These are phyloP conservation scores for Evernia prunastri DNA, from an alignment of 495 filamentous ascomycete species.

Conservation along the genomic window DNA sequence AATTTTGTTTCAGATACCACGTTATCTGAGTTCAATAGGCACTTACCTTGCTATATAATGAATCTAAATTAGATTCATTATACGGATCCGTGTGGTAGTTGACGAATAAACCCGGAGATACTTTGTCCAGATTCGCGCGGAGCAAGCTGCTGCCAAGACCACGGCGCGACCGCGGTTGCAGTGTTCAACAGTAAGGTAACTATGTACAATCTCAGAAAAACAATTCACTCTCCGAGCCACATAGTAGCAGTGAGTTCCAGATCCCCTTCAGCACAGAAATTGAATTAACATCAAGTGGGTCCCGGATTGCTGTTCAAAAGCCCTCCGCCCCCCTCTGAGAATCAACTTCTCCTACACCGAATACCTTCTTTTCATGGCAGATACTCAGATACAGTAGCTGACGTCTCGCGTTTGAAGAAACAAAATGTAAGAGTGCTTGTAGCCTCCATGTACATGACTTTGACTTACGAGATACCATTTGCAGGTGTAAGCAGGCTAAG, in stretches of 20 bases:
- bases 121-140: too few relatives aligned
- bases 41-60: too few relatives aligned
- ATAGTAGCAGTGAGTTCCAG: neutral
- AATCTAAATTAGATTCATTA: too few relatives aligned
- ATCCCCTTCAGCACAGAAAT: neutral
- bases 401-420: neutral
- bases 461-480: neutral
- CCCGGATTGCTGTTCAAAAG: neutral
- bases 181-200: too few relatives aligned
- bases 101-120: too few relatives aligned
- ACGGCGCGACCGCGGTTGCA: too few relatives aligned
- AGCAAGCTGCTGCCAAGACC: too few relatives aligned
- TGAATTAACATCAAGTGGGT: neutral
- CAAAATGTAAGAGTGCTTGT: conserved; percentile 9
- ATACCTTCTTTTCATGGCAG: neutral
- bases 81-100: too few relatives aligned
- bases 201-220: too few relatives aligned
- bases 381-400: neutral
- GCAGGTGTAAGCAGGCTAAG: conserved; percentile 15
- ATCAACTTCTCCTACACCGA: neutral
- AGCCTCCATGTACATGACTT: neutral
- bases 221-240: neutral
- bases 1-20: too few relatives aligned
- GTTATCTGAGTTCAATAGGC: too few relatives aligned
- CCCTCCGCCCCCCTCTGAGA: neutral